Evolutionary conservation across 2,329 filamentous ascomycete genomes (phyloP).

Genomic region (Penicillium sp.): DNA sequence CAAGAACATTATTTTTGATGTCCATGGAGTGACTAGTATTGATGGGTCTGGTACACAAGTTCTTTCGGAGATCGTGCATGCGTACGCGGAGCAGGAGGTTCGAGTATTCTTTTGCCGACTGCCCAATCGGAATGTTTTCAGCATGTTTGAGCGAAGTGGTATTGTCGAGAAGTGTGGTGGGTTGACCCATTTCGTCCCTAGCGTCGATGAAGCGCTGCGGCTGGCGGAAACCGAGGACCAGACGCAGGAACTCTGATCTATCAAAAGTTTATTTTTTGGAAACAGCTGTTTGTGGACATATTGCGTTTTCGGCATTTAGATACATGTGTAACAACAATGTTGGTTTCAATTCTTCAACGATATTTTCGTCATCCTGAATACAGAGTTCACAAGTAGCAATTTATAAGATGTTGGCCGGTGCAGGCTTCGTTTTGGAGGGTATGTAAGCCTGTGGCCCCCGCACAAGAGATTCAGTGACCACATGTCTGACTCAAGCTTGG

Average conservation of each 20-base stretch:
- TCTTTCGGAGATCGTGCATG: constrained; percentile 80
- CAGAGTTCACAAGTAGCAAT: not conserved
- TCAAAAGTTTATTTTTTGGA: not conserved
- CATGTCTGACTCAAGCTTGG: no score
- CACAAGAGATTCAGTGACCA: no score
- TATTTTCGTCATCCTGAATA: not conserved
- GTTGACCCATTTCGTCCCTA: constrained; percentile 72
- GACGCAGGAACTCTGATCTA: constrained; percentile 35
- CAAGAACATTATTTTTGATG: constrained; percentile 91
- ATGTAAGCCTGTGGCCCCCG: no score
- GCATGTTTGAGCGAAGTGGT: constrained; percentile 73
- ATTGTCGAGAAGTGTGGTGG: constrained; percentile 85
- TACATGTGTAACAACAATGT: not conserved
- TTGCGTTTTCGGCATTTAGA: not conserved
- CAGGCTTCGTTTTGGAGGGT: no score
- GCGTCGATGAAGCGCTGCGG: constrained; percentile 80
- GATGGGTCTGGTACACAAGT: constrained; percentile 94
- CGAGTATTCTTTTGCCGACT: constrained; percentile 57
- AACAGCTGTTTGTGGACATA: not conserved
- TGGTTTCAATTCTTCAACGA: not conserved
- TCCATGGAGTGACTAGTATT: constrained; percentile 93
- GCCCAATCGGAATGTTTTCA: constrained; percentile 62
- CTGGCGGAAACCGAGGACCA: constrained; percentile 72
- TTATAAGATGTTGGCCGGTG: no score
- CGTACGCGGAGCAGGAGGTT: constrained; percentile 75